These are phyloP conservation scores for Aspergillus brasiliensis DNA, from an alignment of 2,329 filamentous ascomycete species.

Conservation along the genomic window DNA sequence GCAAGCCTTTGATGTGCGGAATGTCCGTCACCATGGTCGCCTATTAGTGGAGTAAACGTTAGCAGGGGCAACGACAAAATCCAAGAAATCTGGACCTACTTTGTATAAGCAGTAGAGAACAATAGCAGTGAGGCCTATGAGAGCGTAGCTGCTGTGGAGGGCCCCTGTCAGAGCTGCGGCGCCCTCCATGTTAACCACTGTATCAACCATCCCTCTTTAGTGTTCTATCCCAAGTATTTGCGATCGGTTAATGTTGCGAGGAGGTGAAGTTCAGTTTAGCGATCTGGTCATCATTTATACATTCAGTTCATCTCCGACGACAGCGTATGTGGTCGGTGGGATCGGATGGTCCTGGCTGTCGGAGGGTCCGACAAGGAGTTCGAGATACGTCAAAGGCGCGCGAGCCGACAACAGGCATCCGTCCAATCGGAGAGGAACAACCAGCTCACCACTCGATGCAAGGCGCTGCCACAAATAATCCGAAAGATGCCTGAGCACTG, in stretches of 20 bases:
- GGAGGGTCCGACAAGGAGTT: neutral
- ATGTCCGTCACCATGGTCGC: constrained; percentile 49
- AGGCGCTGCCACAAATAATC: neutral
- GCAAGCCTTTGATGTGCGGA: constrained; percentile 58
- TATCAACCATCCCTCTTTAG: neutral
- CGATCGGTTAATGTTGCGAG: neutral
- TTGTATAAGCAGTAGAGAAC: neutral
- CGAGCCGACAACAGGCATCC: neutral
- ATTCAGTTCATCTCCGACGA: neutral
- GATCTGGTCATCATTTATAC: neutral
- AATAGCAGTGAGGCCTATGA: neutral
- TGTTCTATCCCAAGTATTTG: neutral
- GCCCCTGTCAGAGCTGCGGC: neutral
- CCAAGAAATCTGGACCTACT: neutral
- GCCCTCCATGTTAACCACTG: neutral
- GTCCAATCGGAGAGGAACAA: neutral
- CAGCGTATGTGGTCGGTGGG: neutral
- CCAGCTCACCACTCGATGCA: neutral
- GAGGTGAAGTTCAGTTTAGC: neutral
- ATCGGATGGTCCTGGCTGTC: neutral
- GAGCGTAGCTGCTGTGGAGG: neutral
- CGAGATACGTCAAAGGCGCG: neutral
- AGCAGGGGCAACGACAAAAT: neutral
- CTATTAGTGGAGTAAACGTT: neutral
- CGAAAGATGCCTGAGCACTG: neutral